Evolutionary conservation across 176 grass and related monocot species (phyloP).

Genomic region (Raddia guianensis): DNA sequence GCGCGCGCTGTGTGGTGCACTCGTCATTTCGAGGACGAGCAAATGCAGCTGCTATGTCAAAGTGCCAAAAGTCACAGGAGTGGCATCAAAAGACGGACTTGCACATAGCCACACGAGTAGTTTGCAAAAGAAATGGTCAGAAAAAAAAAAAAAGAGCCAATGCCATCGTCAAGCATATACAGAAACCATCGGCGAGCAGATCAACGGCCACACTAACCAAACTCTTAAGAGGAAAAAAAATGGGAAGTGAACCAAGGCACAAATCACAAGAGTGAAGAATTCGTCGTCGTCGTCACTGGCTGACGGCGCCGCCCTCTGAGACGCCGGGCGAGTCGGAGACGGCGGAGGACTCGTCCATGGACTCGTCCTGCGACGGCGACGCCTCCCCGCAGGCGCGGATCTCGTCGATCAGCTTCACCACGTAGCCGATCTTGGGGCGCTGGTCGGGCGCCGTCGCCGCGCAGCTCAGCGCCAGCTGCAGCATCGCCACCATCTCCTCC

Average conservation of each 20-base stretch:
- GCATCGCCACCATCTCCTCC: slow-evolving; percentile 94
- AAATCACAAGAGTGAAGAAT: not conserved
- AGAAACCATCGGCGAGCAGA: not conserved
- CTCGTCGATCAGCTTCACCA: slow-evolving; percentile 90
- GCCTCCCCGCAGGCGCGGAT: slow-evolving; percentile 57
- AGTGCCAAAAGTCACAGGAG: slow-evolving; percentile 14
- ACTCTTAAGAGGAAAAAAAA: not conserved
- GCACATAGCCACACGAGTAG: too few relatives aligned
- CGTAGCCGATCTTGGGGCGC: slow-evolving; percentile 80
- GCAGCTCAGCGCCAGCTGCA: slow-evolving; percentile 90
- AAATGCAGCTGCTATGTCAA: too few relatives aligned
- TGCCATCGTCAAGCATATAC: not conserved
- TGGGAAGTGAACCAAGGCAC: not conserved
- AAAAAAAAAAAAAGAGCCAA: not conserved
- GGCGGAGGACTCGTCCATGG: slow-evolving; percentile 73
- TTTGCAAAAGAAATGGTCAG: not conserved
- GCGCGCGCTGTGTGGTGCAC: too few relatives aligned
- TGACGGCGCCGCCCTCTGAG: slow-evolving; percentile 51
- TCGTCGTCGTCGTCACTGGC: slow-evolving; percentile 27
- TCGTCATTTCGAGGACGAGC: too few relatives aligned
- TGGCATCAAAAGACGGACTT: not conserved
- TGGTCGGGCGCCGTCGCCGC: slow-evolving; percentile 58
- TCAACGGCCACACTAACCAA: slow-evolving; percentile 2
- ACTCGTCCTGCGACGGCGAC: slow-evolving; percentile 62
- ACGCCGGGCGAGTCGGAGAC: slow-evolving; percentile 60